Base-by-base conservation (phyloP, 805 yeast genomes). In the Metschnikowia colocasiae region DNA sequence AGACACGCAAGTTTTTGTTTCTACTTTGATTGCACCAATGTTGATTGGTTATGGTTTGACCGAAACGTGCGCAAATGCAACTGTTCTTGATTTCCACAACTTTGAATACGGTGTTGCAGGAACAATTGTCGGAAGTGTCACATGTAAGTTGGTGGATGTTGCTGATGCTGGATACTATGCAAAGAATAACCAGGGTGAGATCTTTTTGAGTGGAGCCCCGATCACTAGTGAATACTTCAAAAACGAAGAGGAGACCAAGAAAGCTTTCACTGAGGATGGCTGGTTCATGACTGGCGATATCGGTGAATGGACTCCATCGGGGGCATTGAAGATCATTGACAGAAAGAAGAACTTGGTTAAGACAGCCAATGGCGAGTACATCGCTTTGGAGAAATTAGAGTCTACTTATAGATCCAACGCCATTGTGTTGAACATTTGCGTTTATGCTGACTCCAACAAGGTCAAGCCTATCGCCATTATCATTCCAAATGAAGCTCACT, bases 281-380 rank as follows among this genome's bases (percentile, higher is more conserved):
- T 94, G 97, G 97, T 94, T 94, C 75, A 78, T 75, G 64, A 94
- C 98, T 29, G 99, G 99, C 68, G 99, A 94, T 67, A 89, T 94
- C 68, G 97, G 92, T 63, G 90, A 88, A 74, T 89, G 97, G 95
- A 78, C 91, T 36, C 51, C 81, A 23, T 77, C 75, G 54, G 98
- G 98, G 55, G 83, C 81, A 48, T 75, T 94, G 62, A 81, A 78
- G 63, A 75, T 94, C 51, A 87, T 94, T 65, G 99, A 94, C 72
- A 86, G 99, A 65, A 87, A 82, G 76, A 94, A 94, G 82, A 94
- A 94, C 67, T 77, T 94, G 68, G 95, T 94, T 59, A 94, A 94
- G 78, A 94, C 99, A 16, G 76, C 80, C 60, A 92, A 94, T 65
- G 99, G 99, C 71, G 99, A 94, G 74, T 94, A 94, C 69, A 88